phyloP scores from a whole-genome alignment of 495 filamentous ascomycete genomes.

The Tricharina praecox region DNA sequence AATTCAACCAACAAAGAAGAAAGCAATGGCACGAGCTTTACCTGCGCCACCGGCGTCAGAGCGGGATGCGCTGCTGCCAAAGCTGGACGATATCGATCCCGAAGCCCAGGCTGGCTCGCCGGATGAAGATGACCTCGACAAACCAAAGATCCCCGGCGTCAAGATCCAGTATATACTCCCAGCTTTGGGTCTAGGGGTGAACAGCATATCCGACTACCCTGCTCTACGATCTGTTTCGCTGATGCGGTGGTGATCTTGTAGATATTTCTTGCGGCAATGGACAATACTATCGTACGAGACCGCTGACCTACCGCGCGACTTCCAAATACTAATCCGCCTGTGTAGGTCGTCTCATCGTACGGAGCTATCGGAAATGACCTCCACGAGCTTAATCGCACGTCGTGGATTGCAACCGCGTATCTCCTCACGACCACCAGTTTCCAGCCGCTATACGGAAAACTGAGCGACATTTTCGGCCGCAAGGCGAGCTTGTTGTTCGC shows the following conservation, averaged over 20 bases:
- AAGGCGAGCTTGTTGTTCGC: conserved; percentile 56
- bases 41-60: too few relatives aligned
- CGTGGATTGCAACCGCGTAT: conserved; percentile 73
- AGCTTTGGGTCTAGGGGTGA: conserved; percentile 40
- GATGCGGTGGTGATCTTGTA: conserved; percentile 21
- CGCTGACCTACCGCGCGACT: too few relatives aligned
- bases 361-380: conserved; percentile 68
- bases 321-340: too few relatives aligned
- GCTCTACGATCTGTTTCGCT: conserved; percentile 12
- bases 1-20: too few relatives aligned
- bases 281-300: conserved; percentile 56
- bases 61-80: background rate
- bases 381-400: conserved; percentile 58
- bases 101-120: background rate
- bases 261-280: conserved; percentile 57
- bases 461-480: conserved; percentile 71
- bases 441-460: conserved; percentile 61
- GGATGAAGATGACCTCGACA: conserved; percentile 7
- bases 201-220: too few relatives aligned
- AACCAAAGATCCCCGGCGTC: conserved; percentile 20
- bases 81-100: background rate
- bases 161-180: conserved; percentile 39
- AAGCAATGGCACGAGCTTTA: too few relatives aligned
- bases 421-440: conserved; percentile 66
- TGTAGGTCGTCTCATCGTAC: conserved; percentile 51